phyloP scores from a whole-genome alignment of 306 rosid genomes.

The Rosa lucieae region DNA sequence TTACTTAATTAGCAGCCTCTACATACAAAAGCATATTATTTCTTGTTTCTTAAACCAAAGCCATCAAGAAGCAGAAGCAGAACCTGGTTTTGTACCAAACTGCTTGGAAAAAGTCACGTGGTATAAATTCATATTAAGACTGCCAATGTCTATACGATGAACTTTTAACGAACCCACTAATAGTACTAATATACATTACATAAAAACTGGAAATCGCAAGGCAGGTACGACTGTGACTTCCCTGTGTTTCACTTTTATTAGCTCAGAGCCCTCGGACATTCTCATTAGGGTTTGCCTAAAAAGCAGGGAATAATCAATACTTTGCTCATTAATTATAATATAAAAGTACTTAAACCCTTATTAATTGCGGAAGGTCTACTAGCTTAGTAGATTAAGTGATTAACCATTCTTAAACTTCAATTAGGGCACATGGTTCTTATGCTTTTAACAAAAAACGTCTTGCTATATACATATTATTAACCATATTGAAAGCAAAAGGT shows the following conservation, averaged over 20 bases:
- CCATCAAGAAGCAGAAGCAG: not conserved
- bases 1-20: not conserved
- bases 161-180: constrained; percentile 20
- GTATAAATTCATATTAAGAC: not conserved
- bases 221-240: not conserved
- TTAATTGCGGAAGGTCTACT: not conserved
- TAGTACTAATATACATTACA: not conserved
- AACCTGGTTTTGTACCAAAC: not conserved
- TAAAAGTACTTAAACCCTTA: not conserved
- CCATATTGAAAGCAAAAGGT: not conserved
- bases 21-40: not conserved
- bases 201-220: not conserved
- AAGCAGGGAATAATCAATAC: not conserved
- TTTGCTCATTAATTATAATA: not conserved
- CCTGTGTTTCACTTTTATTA: not conserved
- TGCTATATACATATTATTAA: not conserved
- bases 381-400: not conserved
- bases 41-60: constrained; percentile 18
- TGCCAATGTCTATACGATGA: not conserved
- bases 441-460: constrained; percentile 11
- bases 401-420: not conserved
- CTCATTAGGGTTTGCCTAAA: constrained; percentile 17
- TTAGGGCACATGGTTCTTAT: constrained; percentile 23
- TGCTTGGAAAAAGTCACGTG: not conserved
- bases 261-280: not conserved